Evolutionary conservation across 225 moss, liverwort and hornwort species (phyloP), one percentile per base, ranked within the genome.

Genomic region (Ulota crispa): DNA sequence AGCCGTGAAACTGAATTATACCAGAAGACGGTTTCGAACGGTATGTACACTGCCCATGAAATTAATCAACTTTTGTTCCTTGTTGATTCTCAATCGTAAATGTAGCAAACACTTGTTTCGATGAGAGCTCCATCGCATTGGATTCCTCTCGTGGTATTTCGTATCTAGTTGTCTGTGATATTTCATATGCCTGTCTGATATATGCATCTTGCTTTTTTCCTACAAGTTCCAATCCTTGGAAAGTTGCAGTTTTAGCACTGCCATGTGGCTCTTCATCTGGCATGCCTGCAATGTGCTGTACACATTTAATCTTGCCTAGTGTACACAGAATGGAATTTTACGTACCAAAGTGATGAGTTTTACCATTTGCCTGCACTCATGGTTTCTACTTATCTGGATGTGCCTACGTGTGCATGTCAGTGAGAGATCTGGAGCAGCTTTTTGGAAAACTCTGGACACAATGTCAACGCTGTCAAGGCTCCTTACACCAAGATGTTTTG

Each of bases 381-480:
- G 12, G 37, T 31, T 66, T 72, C 41, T 18, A 54, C 72, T 83
- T 20, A 71, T 71, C 12, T 70, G 47, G 71, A 28, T 78, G 59
- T 64, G 45, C 50, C 23, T 68, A 31, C 68, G 30, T 79, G 64
- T 81, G 52, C 60, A 27, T 81, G 66, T 36, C 71, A 95, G 98
- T 99, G 76, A 91, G 98, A 87, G 96, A 96, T 84, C 91, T 99
- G 52, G 98, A 99, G 84, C 89, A 88, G 74, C 84, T 99, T 27
- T 99, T 99, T 56, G 94, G 94, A 77, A 90, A 85, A 73, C 86
- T 99, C 71, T 99, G 98, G 98, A 99, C 98, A 83, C 92, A 99
- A 68, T 99, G 98, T 81, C 98, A 99, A 82, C 95, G 94, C 30
- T 99, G 98, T 86, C 98, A 99, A 89, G 98, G 94, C 34, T 99